These are phyloP conservation scores for Melampsora larici-populina DNA, from an alignment of 1,284 basidiomycete genomes.

Conservation along the genomic window DNA sequence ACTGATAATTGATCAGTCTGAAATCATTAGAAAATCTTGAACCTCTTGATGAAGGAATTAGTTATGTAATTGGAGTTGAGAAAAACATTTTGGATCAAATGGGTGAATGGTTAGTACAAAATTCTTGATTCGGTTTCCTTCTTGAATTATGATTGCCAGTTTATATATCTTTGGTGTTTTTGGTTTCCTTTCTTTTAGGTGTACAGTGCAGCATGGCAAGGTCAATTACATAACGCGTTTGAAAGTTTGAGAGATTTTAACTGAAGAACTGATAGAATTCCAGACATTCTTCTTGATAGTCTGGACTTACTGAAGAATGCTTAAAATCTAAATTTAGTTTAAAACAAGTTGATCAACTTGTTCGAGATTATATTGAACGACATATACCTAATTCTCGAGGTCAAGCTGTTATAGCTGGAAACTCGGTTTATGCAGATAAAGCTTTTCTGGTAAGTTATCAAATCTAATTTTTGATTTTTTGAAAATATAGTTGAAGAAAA, in stretches of 20 bases:
- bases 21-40: constrained; percentile 14
- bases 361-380: constrained; percentile 44
- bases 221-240: background rate
- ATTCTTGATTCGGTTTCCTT: background rate
- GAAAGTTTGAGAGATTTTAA: background rate
- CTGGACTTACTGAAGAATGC: constrained; percentile 21
- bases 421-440: constrained; percentile 53
- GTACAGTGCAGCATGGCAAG: constrained; percentile 34
- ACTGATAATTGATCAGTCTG: background rate
- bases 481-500: background rate
- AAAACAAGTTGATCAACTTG: constrained; percentile 37
- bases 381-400: constrained; percentile 41
- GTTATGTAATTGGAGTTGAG: constrained; percentile 35
- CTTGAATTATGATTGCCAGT: background rate
- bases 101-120: constrained; percentile 13
- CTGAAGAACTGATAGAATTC: background rate
- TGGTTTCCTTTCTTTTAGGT: constrained; percentile 8
- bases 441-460: constrained; percentile 47
- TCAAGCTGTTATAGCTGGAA: constrained; percentile 51
- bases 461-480: background rate
- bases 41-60: constrained; percentile 27
- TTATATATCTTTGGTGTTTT: background rate
- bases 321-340: constrained; percentile 41
- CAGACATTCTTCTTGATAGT: background rate
- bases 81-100: constrained; percentile 21